Evolutionary conservation across 2,329 filamentous ascomycete species (phyloP), one percentile per base, ranked within the genome.

Genomic region (Phaeosphaeriaceae sp.): DNA sequence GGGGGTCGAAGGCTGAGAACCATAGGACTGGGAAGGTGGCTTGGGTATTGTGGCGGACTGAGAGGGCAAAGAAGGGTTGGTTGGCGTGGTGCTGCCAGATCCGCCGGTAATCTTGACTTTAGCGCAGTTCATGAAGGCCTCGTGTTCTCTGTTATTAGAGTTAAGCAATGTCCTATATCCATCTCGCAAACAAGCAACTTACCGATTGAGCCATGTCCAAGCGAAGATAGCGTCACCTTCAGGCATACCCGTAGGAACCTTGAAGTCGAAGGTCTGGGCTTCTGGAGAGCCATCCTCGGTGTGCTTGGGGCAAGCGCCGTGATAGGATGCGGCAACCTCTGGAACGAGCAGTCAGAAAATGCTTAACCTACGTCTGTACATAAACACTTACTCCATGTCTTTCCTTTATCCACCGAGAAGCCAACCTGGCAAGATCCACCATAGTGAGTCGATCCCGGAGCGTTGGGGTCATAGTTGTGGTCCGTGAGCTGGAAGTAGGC

Each of bases 131-230:
- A 79, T 79, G 60, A 78, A 80, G 57, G 79, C 33, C 15, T 50
- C 48, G 21, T 50, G 48, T 24, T 50, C 48, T 15, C 47, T 25
- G 11, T 19, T 36, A 5, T 7, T 7, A 22, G 42, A n/a, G 19
- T 45, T 19, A 45, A 45, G 42, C 21, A 13, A 45, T 13, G 13
- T 11, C 6, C 3, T 15, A 17, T 15, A 45, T 21, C 21, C 21
- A 45, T 22, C n/a, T 45, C 19, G 13, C 19, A 22, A 6, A 21
- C 2, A 7, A 22, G n/a, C 21, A 45, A 5, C 19, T 45, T 82
- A 80, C 24, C 81, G 77, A 53, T 83, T 83, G 47, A 81, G 68
- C 81, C 81, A 83, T 1, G 78, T 78, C 81, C 80, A 83, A 1
- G 76, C 77, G 57, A 83, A 83, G 17, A 83, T 62, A 13, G 75